Percentiles rank a stretch among this genome's conserved stretches.
These are phyloP conservation scores for Exophiala oligosperma DNA, from an alignment of 2,329 filamentous ascomycete species.

Conservation along the genomic window DNA sequence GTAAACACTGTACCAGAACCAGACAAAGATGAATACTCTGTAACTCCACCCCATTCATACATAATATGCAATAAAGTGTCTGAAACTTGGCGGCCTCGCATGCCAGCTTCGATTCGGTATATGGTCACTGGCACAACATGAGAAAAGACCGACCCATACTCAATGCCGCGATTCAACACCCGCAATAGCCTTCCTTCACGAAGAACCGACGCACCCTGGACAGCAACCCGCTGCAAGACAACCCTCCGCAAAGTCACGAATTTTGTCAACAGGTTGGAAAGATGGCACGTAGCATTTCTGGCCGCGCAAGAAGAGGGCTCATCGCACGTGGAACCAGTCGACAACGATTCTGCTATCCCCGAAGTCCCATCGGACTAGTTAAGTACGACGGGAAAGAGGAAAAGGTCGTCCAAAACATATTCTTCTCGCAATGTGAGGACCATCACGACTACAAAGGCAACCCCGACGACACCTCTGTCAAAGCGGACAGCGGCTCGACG, in stretches of 20 bases:
- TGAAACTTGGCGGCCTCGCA: background rate
- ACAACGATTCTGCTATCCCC: background rate
- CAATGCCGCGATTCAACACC: background rate
- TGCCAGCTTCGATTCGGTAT: background rate
- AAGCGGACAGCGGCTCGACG: background rate
- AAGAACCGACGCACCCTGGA: slow-evolving; percentile 16
- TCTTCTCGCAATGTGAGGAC: background rate
- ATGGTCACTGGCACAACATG: background rate
- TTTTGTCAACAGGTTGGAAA: slow-evolving; percentile 15
- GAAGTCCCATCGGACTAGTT: background rate
- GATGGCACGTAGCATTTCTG: slow-evolving; percentile 17
- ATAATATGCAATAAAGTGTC: background rate
- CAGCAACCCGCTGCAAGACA: slow-evolving; percentile 16
- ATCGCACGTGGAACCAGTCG: background rate
- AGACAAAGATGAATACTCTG: background rate
- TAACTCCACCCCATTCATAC: background rate
- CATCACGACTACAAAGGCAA: too few relatives aligned
- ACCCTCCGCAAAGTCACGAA: slow-evolving; percentile 9
- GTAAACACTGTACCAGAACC: too few relatives aligned
- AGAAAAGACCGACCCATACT: too few relatives aligned
- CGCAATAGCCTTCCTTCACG: slow-evolving; percentile 1
- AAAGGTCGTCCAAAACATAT: slow-evolving; percentile 1
- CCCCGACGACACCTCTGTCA: slow-evolving; percentile 1
- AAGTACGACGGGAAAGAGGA: background rate
- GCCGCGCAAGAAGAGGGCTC: background rate